Evolutionary conservation across 768 basidiomycete genomes (phyloP), one percentile per base, ranked within the genome.

Genomic region (Xanthoconium stramineum): DNA sequence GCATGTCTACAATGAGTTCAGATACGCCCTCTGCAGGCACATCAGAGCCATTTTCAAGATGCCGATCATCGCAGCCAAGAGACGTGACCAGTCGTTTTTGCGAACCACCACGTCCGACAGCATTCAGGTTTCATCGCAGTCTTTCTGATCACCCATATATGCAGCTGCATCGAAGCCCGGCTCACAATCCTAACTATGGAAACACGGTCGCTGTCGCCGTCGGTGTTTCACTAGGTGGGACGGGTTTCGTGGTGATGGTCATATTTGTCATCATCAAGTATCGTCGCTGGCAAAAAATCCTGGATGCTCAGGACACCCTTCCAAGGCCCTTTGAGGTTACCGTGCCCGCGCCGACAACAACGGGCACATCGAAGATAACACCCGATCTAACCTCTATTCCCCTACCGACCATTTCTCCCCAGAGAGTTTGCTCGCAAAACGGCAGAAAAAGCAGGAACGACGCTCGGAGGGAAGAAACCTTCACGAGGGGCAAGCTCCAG

Each of bases 1-100:
- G 76, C n/a, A 66, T 66, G 37, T 74, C 73, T 69, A 28, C 35
- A 4, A 45, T 30, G 47, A 46, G 47, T 19, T 38, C 55, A 44
- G 55, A 60, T 51, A 50, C 47, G 19, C 39, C 57, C 13, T 43
- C 47, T 38, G 28, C 28, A 19, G 47, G 38, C 17, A 32, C 24
- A 42, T 39, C 45, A 11, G 36, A 33, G 13, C 29, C 30, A 40
- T 53, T 57, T 15, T 64, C 47, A 56, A 52, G n/a, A 46, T 63
- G 61, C 61, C 55, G 62, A 37, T 28, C 3, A 33, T 8, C 35
- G 14, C 39, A 47, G 32, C 28, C 50, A n/a, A 47, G 24, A 5
- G 32, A 42, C 33, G 6, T 39, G 2, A 19, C 24, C 13, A 13
- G 36, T 32, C 15, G 17, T 43, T 19, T 32, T 28, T 29, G 5